Evolutionary conservation across 2,329 filamentous ascomycete species (phyloP).

Genomic region (Didymellaceae sp.): DNA sequence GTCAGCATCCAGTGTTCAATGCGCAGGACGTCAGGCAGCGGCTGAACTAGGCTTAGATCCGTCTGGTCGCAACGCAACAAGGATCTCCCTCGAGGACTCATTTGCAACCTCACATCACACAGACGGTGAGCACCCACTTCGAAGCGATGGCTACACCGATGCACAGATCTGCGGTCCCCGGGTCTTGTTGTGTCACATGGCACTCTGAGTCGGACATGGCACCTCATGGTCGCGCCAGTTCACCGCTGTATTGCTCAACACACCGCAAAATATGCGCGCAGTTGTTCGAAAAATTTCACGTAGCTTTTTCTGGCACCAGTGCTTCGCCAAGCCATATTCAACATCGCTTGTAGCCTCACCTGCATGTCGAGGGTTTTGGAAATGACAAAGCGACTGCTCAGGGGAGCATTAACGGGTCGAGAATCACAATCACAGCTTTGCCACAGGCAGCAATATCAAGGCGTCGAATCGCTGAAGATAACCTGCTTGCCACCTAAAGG

Average conservation of each 20-base stretch:
- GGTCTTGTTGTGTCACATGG: conserved; percentile 17
- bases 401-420: background rate
- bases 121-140: conserved; percentile 16
- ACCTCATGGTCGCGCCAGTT: conserved; percentile 10
- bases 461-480: conserved; percentile 7
- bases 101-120: conserved; percentile 14
- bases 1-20: conserved; percentile 6
- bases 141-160: conserved; percentile 18
- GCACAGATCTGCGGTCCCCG: conserved; percentile 14
- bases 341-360: conserved; percentile 10
- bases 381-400: conserved; percentile 16
- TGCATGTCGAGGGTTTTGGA: conserved; percentile 7
- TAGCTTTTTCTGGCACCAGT: conserved; percentile 1
- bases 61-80: background rate
- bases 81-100: background rate
- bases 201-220: background rate
- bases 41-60: background rate
- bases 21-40: background rate
- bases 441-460: conserved; percentile 1
- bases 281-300: background rate
- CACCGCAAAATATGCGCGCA: conserved; percentile 12
- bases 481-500: conserved; percentile 17
- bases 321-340: conserved; percentile 8
- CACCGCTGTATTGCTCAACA: conserved; percentile 17
- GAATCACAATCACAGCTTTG: conserved; percentile 5